These are phyloP conservation scores for Alternaria arbusti DNA, from an alignment of 2,329 filamentous ascomycete genomes.

Conservation along the genomic window DNA sequence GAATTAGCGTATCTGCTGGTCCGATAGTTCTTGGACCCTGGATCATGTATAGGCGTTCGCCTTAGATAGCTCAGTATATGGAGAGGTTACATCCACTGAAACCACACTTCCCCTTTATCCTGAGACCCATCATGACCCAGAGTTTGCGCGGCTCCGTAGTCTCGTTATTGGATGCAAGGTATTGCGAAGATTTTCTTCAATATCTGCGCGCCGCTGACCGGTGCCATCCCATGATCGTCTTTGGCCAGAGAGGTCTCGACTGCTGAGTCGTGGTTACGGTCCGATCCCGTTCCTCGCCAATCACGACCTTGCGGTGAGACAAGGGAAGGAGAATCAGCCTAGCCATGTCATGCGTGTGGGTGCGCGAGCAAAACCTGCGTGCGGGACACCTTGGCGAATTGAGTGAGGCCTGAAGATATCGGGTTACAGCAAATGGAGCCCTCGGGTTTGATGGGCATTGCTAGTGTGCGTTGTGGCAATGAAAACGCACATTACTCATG, in stretches of 20 bases:
- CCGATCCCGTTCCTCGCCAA: not conserved
- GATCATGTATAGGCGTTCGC: not conserved
- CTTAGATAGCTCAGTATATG: not conserved
- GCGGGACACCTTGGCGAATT: not conserved
- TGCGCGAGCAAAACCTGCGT: not conserved
- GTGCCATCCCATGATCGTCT: not conserved
- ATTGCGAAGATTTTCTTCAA: not conserved
- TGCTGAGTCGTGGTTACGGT: not conserved
- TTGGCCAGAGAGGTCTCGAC: not conserved
- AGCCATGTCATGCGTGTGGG: not conserved
- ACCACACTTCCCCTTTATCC: not conserved
- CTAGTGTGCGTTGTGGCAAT: not conserved
- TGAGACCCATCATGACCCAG: not conserved
- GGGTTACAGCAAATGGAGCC: not conserved
- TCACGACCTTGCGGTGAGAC: not conserved
- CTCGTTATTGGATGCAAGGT: not conserved
- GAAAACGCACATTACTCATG: not conserved
- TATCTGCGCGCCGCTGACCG: not conserved
- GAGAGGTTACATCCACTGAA: not conserved
- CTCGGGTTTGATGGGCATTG: not conserved
- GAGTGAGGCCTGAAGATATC: not conserved
- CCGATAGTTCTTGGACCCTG: not conserved
- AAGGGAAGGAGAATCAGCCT: not conserved
- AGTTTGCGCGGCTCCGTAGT: not conserved
- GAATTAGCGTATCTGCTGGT: conserved; percentile 41